Evolutionary conservation across 2,329 filamentous ascomycete species (phyloP), one percentile per base, ranked within the genome.

Genomic region (Annulohypoxylon truncatum): DNA sequence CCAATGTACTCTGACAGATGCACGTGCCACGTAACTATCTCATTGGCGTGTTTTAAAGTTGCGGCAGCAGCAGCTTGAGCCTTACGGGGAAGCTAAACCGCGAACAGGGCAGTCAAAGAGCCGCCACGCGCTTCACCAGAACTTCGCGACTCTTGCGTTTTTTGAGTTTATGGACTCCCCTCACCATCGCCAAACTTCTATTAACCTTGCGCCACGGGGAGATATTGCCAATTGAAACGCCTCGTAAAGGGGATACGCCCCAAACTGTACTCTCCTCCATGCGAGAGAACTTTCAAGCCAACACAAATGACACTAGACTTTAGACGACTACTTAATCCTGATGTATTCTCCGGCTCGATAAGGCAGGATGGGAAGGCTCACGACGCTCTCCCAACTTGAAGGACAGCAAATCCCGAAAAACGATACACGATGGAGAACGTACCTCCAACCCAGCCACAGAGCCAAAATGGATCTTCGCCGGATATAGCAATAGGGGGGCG

Each of bases 401-500:
- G 53, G 47, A 66, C 61, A 64, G n/a, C 64, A 61, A 42, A 61
- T 40, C 31, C 48, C 54, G 26, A 68, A 68, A 64, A 53, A 52
- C 65, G 33, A 70, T 42, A 67, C 61, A 68, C 22, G 51, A 66
- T 77, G 74, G 74, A 76, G 58, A 73, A 73, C 64, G 48, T 22
- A 46, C 50, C 72, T 72, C 73, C 71, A 76, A 69, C 73, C 66
- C 77, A 74, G 64, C 54, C 70, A 65, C 64, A 72, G 63, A 69
- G 74, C 69, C 71, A 77, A 70, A 67, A 69, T 62, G 48, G n/a
- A 44, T 60, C 59, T 61, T 63, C 73, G 57, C 55, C 67, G 33
- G 73, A 73, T 47, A 62, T 66, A 60, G 67, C 56, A 51, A 67
- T 62, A 73, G 76, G 56, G 48, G 61, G 64, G 81, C 87, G 77